These are phyloP conservation scores for Trichoderma erinaceum DNA, from an alignment of 495 filamentous ascomycete genomes.

Conservation along the genomic window DNA sequence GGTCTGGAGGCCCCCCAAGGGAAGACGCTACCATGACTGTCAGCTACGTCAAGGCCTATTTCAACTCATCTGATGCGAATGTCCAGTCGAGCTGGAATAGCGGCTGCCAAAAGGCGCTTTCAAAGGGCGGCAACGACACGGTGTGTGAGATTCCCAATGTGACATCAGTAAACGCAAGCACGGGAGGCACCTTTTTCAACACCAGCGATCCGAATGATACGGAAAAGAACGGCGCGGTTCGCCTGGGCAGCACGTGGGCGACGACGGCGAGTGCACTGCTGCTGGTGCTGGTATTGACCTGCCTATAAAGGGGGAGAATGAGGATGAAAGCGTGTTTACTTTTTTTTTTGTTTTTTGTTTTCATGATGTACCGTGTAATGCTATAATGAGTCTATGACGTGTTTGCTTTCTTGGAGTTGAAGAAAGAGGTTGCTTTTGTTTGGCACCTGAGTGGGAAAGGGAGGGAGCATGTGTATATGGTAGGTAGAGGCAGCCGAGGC, in stretches of 20 bases:
- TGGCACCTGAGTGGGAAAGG: background rate
- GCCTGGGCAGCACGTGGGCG: background rate
- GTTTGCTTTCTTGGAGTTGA: background rate
- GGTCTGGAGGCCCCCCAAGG: slow-evolving; percentile 62
- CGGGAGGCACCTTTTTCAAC: slow-evolving; percentile 54
- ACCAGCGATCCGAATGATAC: slow-evolving; percentile 50
- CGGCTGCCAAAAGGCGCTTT: background rate
- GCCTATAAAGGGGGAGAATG: background rate
- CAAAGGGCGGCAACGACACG: slow-evolving; percentile 39
- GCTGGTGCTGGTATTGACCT: background rate
- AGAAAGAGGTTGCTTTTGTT: background rate
- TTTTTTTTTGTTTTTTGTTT: background rate
- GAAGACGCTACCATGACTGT: slow-evolving; percentile 55
- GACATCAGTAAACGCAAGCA: slow-evolving; percentile 34
- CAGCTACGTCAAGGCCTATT: slow-evolving; percentile 67
- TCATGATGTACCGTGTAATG: background rate
- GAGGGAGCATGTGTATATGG: background rate
- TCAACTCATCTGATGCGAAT: slow-evolving; percentile 53
- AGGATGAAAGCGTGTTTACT: background rate
- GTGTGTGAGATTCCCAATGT: slow-evolving; percentile 56
- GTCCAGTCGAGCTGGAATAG: background rate
- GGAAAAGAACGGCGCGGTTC: background rate
- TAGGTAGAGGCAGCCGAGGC: too few species aligned
- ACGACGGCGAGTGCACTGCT: background rate
- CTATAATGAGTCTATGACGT: background rate